Conservation (phyloP, 2,329 filamentous ascomycete genomes). For the Myriosclerotinia scirpicola region DNA sequence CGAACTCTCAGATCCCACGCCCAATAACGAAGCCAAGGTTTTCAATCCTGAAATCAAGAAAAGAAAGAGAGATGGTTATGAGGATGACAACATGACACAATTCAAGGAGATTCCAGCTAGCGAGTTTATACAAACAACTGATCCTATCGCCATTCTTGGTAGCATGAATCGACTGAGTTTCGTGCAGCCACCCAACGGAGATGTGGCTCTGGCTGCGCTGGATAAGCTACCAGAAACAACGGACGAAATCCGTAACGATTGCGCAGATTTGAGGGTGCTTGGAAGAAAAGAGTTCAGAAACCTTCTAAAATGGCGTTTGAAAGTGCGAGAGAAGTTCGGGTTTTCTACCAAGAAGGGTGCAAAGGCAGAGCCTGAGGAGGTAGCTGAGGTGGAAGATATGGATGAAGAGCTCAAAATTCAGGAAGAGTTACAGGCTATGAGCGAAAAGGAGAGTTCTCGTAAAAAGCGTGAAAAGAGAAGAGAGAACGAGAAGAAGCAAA, state of each 20-base stretch:
- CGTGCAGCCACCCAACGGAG: conserved; percentile 72
- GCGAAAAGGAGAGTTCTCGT: conserved; percentile 72
- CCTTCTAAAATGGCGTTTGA: conserved; percentile 84
- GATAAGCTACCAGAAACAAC: conserved; percentile 86
- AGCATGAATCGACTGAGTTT: conserved; percentile 83
- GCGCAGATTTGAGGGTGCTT: conserved; percentile 81
- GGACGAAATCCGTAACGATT: conserved; percentile 74
- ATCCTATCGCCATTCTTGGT: conserved; percentile 90
- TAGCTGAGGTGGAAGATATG: conserved; percentile 83
- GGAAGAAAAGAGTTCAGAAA: conserved; percentile 93
- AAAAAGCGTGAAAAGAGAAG: conserved; percentile 81
- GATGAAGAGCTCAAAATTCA: conserved; percentile 92
- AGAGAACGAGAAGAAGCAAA: conserved; percentile 92
- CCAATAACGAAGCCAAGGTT: conserved; percentile 96
- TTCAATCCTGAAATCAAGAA: conserved; percentile 98
- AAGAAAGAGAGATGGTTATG: conserved; percentile 95
- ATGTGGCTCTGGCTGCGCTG: conserved; percentile 83
- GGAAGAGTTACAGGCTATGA: conserved; percentile 78
- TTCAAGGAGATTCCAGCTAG: conserved; percentile 86
- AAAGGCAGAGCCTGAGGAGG: conserved; percentile 53
- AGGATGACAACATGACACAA: conserved; percentile 91
- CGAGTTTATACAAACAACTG: conserved; percentile 90
- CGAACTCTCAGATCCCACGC: conserved; percentile 78
- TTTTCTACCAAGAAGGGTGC: conserved; percentile 65
- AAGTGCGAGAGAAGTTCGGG: conserved; percentile 86